Conservation (phyloP, 768 basidiomycete genomes). For the Pleurotus platypus region DNA sequence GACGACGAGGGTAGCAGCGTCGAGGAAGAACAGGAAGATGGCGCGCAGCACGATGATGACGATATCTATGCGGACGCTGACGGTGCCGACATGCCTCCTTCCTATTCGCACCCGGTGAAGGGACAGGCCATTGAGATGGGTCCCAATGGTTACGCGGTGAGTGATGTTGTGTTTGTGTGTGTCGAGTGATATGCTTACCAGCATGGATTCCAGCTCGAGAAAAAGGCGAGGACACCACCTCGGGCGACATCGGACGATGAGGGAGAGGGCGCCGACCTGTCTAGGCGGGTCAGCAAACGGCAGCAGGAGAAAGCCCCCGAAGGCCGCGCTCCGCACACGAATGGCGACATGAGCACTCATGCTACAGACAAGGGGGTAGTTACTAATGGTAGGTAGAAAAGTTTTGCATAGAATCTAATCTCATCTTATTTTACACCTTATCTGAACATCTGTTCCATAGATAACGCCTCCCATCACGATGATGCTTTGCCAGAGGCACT, state of each 20-base stretch:
- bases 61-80: constrained; percentile 31
- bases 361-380: not conserved
- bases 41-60: constrained; percentile 45
- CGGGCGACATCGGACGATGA: constrained; percentile 13
- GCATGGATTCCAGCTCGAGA: constrained; percentile 26
- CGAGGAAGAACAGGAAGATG: constrained; percentile 54
- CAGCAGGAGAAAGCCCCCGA: constrained; percentile 76
- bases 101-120: constrained; percentile 50
- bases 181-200: not conserved
- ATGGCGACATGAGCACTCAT: not conserved
- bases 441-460: too few relatives aligned
- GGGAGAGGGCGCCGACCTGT: constrained; percentile 27
- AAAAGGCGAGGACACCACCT: constrained; percentile 24
- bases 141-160: constrained; percentile 60
- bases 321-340: constrained; percentile 36
- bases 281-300: constrained; percentile 50
- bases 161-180: constrained; percentile 22
- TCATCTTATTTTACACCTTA: too few relatives aligned
- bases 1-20: constrained; percentile 62
- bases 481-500: too few relatives aligned
- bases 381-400: not conserved
- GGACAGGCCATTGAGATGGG: constrained; percentile 37
- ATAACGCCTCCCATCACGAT: too few relatives aligned
- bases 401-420: too few relatives aligned
- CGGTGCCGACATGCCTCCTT: constrained; percentile 51